Base-by-base conservation (phyloP, 2,329 filamentous ascomycete genomes). In the Didymella pomorum region DNA sequence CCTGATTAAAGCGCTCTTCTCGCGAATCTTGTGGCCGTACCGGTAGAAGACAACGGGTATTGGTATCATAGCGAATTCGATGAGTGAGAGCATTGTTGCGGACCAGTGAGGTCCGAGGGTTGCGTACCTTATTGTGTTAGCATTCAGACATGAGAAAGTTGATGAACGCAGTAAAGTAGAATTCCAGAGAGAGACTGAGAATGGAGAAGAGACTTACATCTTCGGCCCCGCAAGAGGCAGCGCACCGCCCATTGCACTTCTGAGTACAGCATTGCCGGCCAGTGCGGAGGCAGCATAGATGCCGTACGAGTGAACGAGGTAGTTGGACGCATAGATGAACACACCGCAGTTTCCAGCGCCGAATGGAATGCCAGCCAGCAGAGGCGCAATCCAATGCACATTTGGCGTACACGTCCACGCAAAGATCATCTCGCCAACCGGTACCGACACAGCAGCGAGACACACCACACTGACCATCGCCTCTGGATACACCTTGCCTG, bases 311-410 rank as follows among this genome's bases (percentile, higher is more conserved):
- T 89, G 84, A 0, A 91, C 90, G 3, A 96, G 80, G 72, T 96
- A 96, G 68, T 92, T 95, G 6, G 84, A 86, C 0, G 88, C 86
- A 70, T 96, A 95, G 70, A 96, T 93, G 79, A 96, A 96, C 35
- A 91, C 87, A 2, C 87, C 83, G 9, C 86, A 88, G 68, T 94
- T 95, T 0, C 92, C 92, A 0, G 85, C 82, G 10, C 91, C 91
- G 67, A 95, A 96, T 0, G 89, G 89, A 6, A 96, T 84, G 0
- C 92, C 91, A 1, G 91, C 91, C 0, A 91, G 80, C 47, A 96
- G 89, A 1, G 91, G 89, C 20, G 87, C 82, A n/a, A 92, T 87
- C 89, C 91, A 96, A 73, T 92, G 93, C 29, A 96, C 91, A 4
- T 86, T 84, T 0, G 93, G 93, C 0, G 92, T 86, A 60, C 70